phyloP scores from a whole-genome alignment of 306 rosid genomes.

The Abrus pulchellus region DNA sequence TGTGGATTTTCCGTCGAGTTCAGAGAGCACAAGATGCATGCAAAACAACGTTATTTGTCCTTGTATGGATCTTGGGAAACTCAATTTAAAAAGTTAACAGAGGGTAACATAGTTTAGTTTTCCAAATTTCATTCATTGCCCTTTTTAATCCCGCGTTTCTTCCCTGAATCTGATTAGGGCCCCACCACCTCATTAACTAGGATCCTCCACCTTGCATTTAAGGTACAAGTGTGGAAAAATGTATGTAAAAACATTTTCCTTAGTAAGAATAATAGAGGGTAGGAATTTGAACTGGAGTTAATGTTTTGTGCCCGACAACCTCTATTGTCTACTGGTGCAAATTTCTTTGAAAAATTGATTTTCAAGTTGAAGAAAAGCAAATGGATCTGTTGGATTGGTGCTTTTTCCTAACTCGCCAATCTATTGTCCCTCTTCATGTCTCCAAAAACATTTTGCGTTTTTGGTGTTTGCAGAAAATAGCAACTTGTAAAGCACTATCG shows the following conservation, averaged over 20 bases:
- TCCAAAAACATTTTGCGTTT: not conserved
- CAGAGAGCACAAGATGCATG: too few species aligned
- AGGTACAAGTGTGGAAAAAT: not conserved
- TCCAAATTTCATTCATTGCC: too few species aligned
- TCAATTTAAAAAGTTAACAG: too few species aligned
- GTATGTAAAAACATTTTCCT: not conserved
- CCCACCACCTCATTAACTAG: not conserved
- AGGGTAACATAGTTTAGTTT: too few species aligned
- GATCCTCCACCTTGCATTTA: not conserved
- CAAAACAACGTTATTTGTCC: too few species aligned
- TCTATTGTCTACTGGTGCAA: not conserved
- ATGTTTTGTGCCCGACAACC: conserved; percentile 8
- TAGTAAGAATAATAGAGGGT: not conserved
- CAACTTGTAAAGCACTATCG: not conserved
- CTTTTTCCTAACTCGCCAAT: not conserved
- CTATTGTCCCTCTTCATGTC: not conserved
- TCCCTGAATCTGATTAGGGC: not conserved
- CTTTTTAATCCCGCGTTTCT: too few species aligned
- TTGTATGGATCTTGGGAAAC: too few species aligned
- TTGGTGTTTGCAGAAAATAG: conserved; percentile 11
- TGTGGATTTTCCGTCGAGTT: too few species aligned
- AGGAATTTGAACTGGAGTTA: conserved; percentile 1
- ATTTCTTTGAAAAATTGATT: not conserved
- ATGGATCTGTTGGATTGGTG: not conserved
- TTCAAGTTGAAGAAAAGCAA: not conserved